Evolutionary conservation across 768 basidiomycete species (phyloP).

Genomic region (Lactifluus rugatus): DNA sequence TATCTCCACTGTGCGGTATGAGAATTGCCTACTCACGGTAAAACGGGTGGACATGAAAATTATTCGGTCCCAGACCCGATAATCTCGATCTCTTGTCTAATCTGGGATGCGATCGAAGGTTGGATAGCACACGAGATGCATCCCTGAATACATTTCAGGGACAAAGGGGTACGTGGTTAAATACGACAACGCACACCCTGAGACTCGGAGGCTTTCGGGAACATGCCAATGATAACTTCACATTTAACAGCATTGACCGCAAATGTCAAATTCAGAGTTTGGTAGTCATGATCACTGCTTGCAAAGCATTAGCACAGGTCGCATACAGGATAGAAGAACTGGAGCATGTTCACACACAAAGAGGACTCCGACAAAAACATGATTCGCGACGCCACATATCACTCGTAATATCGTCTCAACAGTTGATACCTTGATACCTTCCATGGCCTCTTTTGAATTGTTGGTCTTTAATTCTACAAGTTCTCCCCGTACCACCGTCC

Average conservation of each 20-base stretch:
- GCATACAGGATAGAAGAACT: not conserved
- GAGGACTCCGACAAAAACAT: conserved; percentile 29
- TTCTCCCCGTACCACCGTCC: conserved; percentile 10
- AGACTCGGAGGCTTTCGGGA: conserved; percentile 29
- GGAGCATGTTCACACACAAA: conserved; percentile 23
- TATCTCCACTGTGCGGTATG: not conserved
- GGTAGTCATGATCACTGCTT: conserved; percentile 27
- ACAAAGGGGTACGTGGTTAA: not conserved
- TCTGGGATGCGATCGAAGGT: conserved; percentile 11
- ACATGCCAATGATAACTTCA: conserved; percentile 24
- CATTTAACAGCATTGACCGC: conserved; percentile 27
- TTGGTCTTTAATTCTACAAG: not conserved
- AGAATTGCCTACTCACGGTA: not conserved
- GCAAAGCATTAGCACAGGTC: not conserved
- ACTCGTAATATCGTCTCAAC: conserved; percentile 22
- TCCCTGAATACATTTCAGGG: conserved; percentile 6
- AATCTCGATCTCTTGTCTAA: conserved; percentile 7
- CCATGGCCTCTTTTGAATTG: conserved; percentile 23
- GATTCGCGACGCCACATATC: conserved; percentile 26
- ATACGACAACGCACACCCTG: conserved; percentile 26
- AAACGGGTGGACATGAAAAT: not conserved
- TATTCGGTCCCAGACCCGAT: conserved; percentile 15
- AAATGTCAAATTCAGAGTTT: conserved; percentile 26
- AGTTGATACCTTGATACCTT: conserved; percentile 22
- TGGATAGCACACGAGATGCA: conserved; percentile 14